A percentile compares a stretch with the other conserved stretches of the same genome.
Evolutionary conservation across 78 protist genomes (phyloP).

Genomic region (Dictyostelium brefeldianum): DNA sequence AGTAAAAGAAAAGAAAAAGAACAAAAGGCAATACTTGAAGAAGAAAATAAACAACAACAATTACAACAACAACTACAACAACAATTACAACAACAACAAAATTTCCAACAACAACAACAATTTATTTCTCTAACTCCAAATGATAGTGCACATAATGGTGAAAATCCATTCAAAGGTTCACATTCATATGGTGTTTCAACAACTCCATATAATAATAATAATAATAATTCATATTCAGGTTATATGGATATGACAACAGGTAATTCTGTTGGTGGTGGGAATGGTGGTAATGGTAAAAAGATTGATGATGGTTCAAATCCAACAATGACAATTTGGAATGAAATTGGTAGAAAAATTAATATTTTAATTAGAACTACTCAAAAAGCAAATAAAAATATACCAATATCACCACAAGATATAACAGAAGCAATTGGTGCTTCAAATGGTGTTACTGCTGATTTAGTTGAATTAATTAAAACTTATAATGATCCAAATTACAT

Average conservation of each 20-base stretch:
- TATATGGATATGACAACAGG: no score
- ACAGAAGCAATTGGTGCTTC: conserved; percentile 30
- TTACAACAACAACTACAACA: conserved; percentile 31
- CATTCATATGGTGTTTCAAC: conserved; percentile 63
- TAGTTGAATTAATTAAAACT: conserved; percentile 41
- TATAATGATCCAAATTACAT: neutral
- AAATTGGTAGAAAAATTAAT: conserved; percentile 12
- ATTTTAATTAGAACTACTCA: neutral
- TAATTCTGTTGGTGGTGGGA: neutral
- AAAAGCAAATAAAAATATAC: conserved; percentile 8
- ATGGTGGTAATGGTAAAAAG: neutral
- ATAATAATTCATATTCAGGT: neutral
- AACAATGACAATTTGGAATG: conserved; percentile 34
- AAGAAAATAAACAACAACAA: neutral
- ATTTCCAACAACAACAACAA: neutral
- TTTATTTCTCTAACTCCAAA: neutral
- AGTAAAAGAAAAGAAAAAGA: conserved; percentile 10
- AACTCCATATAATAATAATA: conserved; percentile 17
- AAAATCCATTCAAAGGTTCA: conserved; percentile 62
- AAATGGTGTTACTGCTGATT: conserved; percentile 24
- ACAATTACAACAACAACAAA: conserved; percentile 10
- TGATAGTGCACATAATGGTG: neutral
- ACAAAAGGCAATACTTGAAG: neutral
- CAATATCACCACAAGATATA: conserved; percentile 35
- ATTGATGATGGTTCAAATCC: neutral